A percentile compares a stretch with the other conserved stretches of the same genome.
Conservation (phyloP, 208 protist genomes). For the Acanthamoeba triangularis region DNA sequence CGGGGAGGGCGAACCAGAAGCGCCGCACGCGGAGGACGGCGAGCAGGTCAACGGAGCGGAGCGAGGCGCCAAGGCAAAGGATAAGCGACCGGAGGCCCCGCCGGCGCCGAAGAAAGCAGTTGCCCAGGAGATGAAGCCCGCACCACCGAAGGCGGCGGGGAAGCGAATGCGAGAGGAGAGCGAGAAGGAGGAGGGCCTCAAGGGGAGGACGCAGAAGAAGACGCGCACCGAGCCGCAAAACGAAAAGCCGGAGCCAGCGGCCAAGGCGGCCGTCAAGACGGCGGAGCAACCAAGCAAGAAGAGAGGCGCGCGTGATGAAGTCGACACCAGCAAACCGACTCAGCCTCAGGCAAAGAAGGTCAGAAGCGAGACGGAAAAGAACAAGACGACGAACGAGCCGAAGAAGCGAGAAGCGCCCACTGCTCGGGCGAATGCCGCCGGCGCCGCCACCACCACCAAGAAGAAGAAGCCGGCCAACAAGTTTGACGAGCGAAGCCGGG, state of each 20-base stretch:
- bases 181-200: constrained; percentile 2
- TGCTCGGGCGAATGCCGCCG: background rate
- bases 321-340: background rate
- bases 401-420: background rate
- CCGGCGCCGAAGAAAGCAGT: background rate
- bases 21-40: background rate
- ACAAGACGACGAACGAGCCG: background rate
- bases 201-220: background rate
- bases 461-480: constrained; percentile 46
- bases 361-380: background rate
- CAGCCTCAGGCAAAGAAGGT: background rate
- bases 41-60: background rate
- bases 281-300: background rate
- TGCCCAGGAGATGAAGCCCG: background rate
- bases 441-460: background rate
- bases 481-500: constrained; percentile 12
- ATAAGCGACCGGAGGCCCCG: background rate
- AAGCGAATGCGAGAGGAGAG: background rate
- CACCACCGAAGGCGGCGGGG: background rate
- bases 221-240: background rate
- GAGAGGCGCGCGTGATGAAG: background rate
- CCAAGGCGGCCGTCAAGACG: background rate
- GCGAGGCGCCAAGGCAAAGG: background rate
- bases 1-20: background rate
- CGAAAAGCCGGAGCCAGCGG: background rate